Evolutionary conservation across 805 yeast species (phyloP).

Genomic region (Metschnikowia bowlesiae): DNA sequence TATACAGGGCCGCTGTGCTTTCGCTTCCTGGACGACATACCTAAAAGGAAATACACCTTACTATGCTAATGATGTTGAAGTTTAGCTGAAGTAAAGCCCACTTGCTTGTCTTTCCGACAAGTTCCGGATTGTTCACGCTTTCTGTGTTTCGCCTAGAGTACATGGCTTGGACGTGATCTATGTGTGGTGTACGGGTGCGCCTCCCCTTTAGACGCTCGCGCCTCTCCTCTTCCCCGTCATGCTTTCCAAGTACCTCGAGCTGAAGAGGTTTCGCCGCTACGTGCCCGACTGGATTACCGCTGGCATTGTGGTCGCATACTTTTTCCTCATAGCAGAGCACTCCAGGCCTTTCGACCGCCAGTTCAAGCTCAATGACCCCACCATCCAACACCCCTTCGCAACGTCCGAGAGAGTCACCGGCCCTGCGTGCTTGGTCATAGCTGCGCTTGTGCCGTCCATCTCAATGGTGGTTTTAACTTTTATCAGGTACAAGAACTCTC

Average conservation of each 20-base stretch:
- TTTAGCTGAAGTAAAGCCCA: too few species aligned
- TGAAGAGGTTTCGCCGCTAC: slow-evolving; percentile 19
- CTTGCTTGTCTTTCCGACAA: too few species aligned
- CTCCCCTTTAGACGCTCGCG: background rate
- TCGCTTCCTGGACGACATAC: too few species aligned
- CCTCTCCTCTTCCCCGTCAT: slow-evolving; percentile 1
- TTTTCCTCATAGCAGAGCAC: slow-evolving; percentile 28
- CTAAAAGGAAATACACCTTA: too few species aligned
- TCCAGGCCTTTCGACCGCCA: slow-evolving; percentile 34
- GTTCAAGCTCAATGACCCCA: slow-evolving; percentile 27
- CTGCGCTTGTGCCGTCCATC: slow-evolving; percentile 23
- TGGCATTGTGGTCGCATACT: slow-evolving; percentile 20
- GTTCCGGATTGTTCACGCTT: too few species aligned
- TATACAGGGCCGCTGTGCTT: too few species aligned
- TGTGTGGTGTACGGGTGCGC: background rate
- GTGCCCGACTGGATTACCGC: slow-evolving; percentile 32
- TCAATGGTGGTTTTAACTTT: slow-evolving; percentile 16
- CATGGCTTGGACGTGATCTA: too few species aligned
- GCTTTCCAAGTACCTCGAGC: slow-evolving; percentile 14
- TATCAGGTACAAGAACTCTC: slow-evolving; percentile 8
- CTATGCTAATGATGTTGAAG: too few species aligned
- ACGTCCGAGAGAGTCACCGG: slow-evolving; percentile 27
- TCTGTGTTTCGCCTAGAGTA: too few species aligned
- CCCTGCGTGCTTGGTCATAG: slow-evolving; percentile 24
- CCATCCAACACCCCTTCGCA: slow-evolving; percentile 36